Percentiles rank a stretch among this genome's conserved stretches.
Conservation (phyloP, 2,329 filamentous ascomycete species). For the Exophiala sideris region DNA sequence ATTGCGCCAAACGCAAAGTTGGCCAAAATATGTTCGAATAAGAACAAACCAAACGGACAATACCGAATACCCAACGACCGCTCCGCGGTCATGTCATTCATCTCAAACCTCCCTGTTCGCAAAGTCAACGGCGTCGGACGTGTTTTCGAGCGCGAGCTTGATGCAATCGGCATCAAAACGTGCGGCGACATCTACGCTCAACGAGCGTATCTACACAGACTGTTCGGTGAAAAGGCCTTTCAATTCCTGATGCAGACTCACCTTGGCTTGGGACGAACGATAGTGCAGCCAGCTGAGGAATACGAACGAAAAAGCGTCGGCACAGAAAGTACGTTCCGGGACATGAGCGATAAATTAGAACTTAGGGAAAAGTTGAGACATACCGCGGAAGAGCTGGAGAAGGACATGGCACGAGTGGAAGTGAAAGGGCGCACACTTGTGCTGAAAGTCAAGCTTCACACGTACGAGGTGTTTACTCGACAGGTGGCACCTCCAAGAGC, state of each 20-base stretch:
- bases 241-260: constrained; percentile 81
- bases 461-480: constrained; percentile 84
- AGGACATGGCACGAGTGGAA: constrained; percentile 73
- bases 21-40: constrained; percentile 92
- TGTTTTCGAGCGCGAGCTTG: constrained; percentile 86
- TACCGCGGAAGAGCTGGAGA: constrained; percentile 81
- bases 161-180: constrained; percentile 79
- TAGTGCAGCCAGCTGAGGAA: constrained; percentile 79
- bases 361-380: constrained; percentile 74
- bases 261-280: constrained; percentile 80
- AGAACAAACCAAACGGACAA: constrained; percentile 95
- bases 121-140: constrained; percentile 95
- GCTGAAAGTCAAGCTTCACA: constrained; percentile 90
- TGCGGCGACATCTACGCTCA: constrained; percentile 83
- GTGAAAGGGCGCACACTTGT: constrained; percentile 89
- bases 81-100: constrained; percentile 74
- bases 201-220: constrained; percentile 66
- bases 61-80: constrained; percentile 72
- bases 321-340: constrained; percentile 86
- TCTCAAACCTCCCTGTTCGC: constrained; percentile 75
- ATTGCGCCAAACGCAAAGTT: constrained; percentile 91
- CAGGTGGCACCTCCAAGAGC: constrained; percentile 74
- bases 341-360: constrained; percentile 66
- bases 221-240: constrained; percentile 91
- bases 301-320: constrained; percentile 91